These are phyloP conservation scores for Xylaria sp. DNA, from an alignment of 2,329 filamentous ascomycete species.

Conservation along the genomic window DNA sequence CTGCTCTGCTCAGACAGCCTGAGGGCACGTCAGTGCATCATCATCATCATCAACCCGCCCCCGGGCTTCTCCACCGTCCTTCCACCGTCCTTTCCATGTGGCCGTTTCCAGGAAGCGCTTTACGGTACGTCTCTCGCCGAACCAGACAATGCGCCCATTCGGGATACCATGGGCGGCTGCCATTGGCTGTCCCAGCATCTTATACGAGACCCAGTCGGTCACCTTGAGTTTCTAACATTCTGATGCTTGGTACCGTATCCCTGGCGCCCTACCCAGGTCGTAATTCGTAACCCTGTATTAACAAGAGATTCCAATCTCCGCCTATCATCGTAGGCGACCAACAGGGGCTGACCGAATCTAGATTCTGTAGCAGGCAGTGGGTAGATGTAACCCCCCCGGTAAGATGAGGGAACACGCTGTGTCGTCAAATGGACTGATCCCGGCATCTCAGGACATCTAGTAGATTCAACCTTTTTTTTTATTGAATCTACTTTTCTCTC, in stretches of 20 bases:
- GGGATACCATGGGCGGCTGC: background rate
- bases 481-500: conserved; percentile 40
- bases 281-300: background rate
- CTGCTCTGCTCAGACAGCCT: conserved; percentile 21
- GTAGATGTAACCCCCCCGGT: conserved; percentile 30
- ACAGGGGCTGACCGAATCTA: conserved; percentile 24
- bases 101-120: conserved; percentile 1
- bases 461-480: conserved; percentile 16
- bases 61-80: background rate
- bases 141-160: conserved; percentile 1
- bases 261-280: background rate
- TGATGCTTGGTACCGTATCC: conserved; percentile 18
- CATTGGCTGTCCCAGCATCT: conserved; percentile 9
- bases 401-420: conserved; percentile 25
- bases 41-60: background rate
- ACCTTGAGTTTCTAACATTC: conserved; percentile 1
- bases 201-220: conserved; percentile 1
- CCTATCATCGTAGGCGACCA: conserved; percentile 8
- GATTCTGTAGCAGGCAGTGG: conserved; percentile 28
- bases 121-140: conserved; percentile 24
- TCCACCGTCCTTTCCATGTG: conserved; percentile 5
- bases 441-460: conserved; percentile 13
- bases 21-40: conserved; percentile 20
- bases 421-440: conserved; percentile 32
- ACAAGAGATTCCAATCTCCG: background rate